Base-by-base conservation (phyloP, 371 early-diverging fungal genomes). In the Furculomyces boomerangus region DNA sequence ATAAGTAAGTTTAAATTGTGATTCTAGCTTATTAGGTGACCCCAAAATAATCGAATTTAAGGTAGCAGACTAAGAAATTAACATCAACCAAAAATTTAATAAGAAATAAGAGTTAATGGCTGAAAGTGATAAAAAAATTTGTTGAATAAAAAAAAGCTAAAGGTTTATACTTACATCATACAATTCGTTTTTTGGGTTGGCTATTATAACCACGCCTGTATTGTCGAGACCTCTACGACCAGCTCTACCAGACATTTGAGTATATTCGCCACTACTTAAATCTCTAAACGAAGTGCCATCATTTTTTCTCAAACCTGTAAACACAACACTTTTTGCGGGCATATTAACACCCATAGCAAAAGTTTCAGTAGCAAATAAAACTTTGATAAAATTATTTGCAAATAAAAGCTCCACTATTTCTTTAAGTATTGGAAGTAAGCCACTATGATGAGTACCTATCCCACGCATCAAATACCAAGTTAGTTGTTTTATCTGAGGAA, bases 271-370 rank as follows among this genome's bases (percentile, higher is more conserved):
- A 18, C 93, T 89, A 32, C 86, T 58, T 31, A 96, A 74, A 54
- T 90, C 80, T 13, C 94, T 72, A 72, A 90, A 89, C 24, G 67
- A 71, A 45, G 71, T 78, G 26, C 93, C 97, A 62, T 94, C 96
- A 64, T 89, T 91, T 66, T 99, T 99, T 48, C 89, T 78, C 5
- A 89, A 71, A 35, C 80, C 77, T 10, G 93, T 84, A 71, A 97
- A 98, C 3, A 96, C 96, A 2, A 97, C 97, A 31, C 90, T 82
- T 32, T 84, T 71, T 2, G 99, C 96, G 18, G 99, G 99, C 87
- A 98, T 95, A 68, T 99, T 99, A 56, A 99, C 95, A 48, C 99
- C 99, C 93, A 95, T 94, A 13, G 94, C 93, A 73, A 93, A 93
- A 7, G 96, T 91, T 66, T 94, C 93, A 0, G 93, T 93, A 0